Evolutionary conservation across 345 rosid genomes (phyloP).

Genomic region (Linum lewisii): DNA sequence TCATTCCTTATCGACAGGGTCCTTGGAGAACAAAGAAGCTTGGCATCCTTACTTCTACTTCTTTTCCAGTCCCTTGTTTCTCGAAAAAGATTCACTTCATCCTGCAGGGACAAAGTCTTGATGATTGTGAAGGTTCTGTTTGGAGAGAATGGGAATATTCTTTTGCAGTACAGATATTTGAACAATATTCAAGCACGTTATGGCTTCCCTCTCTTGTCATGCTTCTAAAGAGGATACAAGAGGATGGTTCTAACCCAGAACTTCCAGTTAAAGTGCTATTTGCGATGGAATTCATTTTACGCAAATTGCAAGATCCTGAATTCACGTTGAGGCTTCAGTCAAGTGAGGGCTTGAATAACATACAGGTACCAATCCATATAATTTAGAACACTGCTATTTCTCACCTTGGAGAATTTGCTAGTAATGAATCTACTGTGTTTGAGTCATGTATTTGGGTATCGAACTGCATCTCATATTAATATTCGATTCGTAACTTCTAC

Average conservation of each 20-base stretch:
- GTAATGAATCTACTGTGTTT: no score
- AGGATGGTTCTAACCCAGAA: conserved; percentile 26
- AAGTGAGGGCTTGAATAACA: conserved; percentile 38
- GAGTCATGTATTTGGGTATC: no score
- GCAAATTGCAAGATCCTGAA: conserved; percentile 77
- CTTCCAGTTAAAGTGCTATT: conserved; percentile 35
- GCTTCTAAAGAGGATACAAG: conserved; percentile 40
- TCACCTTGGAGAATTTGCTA: background rate
- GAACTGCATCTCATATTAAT: no score
- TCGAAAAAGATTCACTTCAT: conserved; percentile 37
- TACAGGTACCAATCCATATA: conserved; percentile 48
- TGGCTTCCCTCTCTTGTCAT: conserved; percentile 83
- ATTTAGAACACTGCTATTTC: background rate
- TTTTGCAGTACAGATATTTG: conserved; percentile 67
- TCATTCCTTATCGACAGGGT: conserved; percentile 39
- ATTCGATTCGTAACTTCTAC: no score
- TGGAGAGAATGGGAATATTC: conserved; percentile 72
- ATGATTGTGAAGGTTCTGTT: conserved; percentile 26
- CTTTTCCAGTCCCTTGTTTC: conserved; percentile 57
- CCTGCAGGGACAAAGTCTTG: conserved; percentile 20
- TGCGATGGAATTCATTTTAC: conserved; percentile 46
- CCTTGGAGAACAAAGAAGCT: conserved; percentile 63
- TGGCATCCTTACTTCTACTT: conserved; percentile 69
- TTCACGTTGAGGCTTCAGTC: conserved; percentile 55
- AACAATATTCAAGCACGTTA: conserved; percentile 57